Conservation (phyloP, 2,329 filamentous ascomycete species). For the Trichoderma gracile region DNA sequence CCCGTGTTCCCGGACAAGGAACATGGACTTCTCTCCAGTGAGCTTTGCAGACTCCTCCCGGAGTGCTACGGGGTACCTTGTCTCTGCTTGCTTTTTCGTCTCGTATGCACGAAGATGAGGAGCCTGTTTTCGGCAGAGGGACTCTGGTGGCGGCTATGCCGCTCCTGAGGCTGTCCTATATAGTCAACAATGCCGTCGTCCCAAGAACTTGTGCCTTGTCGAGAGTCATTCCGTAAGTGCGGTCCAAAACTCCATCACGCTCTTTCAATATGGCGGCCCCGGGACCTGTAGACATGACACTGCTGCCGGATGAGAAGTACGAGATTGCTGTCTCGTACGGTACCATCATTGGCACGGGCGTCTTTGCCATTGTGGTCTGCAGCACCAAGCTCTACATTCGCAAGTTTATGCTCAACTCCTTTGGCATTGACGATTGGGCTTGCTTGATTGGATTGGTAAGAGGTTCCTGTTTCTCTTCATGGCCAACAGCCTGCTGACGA, state of each 20-base stretch:
- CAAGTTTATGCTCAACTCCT: background rate
- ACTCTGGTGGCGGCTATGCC: background rate
- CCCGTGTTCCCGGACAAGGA: background rate
- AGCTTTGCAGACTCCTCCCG: background rate
- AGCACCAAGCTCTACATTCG: background rate
- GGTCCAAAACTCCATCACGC: background rate
- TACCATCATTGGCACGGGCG: background rate
- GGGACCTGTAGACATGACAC: background rate
- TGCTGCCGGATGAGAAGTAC: background rate
- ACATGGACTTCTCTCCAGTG: background rate
- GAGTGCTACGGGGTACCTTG: conserved; percentile 6
- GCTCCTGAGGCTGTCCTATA: conserved; percentile 2
- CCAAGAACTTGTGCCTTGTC: background rate
- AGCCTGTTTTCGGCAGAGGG: conserved; percentile 2
- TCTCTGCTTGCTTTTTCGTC: background rate
- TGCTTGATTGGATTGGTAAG: background rate
- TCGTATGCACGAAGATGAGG: background rate
- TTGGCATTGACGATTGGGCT: background rate
- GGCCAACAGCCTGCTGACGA: background rate
- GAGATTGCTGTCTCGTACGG: conserved; percentile 1
- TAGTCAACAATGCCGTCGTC: background rate
- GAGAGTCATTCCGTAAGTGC: background rate
- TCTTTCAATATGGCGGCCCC: background rate
- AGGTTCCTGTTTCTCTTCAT: background rate
- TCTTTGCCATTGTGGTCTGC: background rate